These are phyloP conservation scores for Penicillium argentinense DNA, from an alignment of 495 filamentous ascomycete genomes.

Conservation along the genomic window DNA sequence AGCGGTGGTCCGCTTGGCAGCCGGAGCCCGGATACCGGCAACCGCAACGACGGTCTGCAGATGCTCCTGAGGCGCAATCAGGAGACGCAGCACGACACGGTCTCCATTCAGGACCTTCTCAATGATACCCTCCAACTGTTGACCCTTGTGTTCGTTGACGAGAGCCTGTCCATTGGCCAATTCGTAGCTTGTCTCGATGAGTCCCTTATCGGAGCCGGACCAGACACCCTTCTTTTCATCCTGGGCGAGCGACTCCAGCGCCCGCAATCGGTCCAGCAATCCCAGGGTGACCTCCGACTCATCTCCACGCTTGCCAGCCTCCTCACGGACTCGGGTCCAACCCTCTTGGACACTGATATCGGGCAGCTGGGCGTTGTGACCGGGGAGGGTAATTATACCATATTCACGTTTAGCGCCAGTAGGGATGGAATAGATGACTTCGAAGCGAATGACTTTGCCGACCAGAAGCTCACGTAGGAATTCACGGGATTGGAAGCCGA, in stretches of 20 bases:
- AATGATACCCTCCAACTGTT: slow-evolving; percentile 73
- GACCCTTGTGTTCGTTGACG: slow-evolving; percentile 73
- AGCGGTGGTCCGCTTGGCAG: slow-evolving; percentile 76
- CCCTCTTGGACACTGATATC: slow-evolving; percentile 81
- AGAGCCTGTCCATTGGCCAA: slow-evolving; percentile 69
- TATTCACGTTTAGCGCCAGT: slow-evolving; percentile 81
- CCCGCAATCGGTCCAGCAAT: slow-evolving; percentile 71
- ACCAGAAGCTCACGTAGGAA: slow-evolving; percentile 80
- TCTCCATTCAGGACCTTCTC: slow-evolving; percentile 92
- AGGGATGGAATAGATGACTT: slow-evolving; percentile 78
- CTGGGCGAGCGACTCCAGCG: slow-evolving; percentile 78
- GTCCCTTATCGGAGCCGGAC: slow-evolving; percentile 53
- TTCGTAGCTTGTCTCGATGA: slow-evolving; percentile 77
- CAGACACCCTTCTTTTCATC: slow-evolving; percentile 77
- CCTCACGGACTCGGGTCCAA: slow-evolving; percentile 88
- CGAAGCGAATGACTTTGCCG: slow-evolving; percentile 83
- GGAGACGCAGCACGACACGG: slow-evolving; percentile 78
- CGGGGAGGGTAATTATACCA: slow-evolving; percentile 69
- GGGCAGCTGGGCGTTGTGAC: slow-evolving; percentile 71
- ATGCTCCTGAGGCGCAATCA: slow-evolving; percentile 74
- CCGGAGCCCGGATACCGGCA: slow-evolving; percentile 83
- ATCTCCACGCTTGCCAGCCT: slow-evolving; percentile 80
- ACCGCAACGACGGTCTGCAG: slow-evolving; percentile 81
- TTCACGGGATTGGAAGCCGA: slow-evolving; percentile 90
- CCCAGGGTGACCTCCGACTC: slow-evolving; percentile 71